phyloP scores from a whole-genome alignment of 176 grass and related monocot genomes.

The Carex scoparia region DNA sequence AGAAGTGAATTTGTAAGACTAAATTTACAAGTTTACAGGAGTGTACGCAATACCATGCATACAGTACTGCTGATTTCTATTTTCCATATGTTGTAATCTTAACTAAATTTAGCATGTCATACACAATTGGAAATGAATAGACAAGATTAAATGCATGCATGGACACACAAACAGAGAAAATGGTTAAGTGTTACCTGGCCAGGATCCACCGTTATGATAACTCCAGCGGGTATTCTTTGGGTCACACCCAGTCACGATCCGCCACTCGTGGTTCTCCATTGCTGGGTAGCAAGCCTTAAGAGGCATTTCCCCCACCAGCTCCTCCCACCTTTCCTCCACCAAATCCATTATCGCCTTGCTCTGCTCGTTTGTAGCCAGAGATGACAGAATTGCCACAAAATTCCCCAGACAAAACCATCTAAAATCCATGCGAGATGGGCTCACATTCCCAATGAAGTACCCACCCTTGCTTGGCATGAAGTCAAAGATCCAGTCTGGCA shows the following conservation, averaged over 20 bases:
- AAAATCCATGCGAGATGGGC: conserved; percentile 81
- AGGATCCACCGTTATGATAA: conserved; percentile 79
- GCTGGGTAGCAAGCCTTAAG: conserved; percentile 59
- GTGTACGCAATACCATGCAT: no score
- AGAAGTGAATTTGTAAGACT: not conserved
- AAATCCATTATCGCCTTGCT: conserved; percentile 71
- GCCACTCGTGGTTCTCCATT: conserved; percentile 74
- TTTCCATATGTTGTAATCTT: not conserved
- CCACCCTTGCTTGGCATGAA: conserved; percentile 69
- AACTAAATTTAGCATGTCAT: not conserved
- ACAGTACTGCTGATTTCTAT: not conserved
- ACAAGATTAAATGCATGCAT: not conserved
- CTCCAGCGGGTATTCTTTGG: conserved; percentile 85
- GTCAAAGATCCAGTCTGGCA: conserved; percentile 81
- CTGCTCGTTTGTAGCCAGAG: conserved; percentile 51
- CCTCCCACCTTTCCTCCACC: conserved; percentile 58
- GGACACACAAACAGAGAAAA: not conserved
- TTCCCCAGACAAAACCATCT: conserved; percentile 81
- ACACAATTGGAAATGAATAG: not conserved
- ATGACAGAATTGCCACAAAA: conserved; percentile 70
- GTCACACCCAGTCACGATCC: conserved; percentile 61
- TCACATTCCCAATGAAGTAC: conserved; percentile 77
- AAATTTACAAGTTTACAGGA: not conserved
- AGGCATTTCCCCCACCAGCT: conserved; percentile 73
- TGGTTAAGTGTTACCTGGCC: conserved; percentile 49